Base-by-base conservation (phyloP, 2,329 filamentous ascomycete genomes). In the Fonsecaea nubica region DNA sequence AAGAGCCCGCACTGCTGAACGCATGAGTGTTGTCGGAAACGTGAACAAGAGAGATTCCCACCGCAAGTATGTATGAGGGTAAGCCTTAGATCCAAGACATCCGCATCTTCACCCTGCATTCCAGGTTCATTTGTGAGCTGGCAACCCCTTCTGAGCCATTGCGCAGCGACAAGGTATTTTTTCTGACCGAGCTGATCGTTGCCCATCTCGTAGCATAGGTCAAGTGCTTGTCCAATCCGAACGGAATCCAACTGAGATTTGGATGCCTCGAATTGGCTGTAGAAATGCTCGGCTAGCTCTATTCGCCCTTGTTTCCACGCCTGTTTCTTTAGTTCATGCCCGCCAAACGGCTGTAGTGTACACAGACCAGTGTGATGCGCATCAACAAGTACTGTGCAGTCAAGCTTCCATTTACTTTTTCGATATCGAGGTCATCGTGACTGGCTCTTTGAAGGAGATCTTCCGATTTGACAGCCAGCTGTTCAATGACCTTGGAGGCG, bases 271-370 rank as follows among this genome's bases (percentile, higher is more conserved):
- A 87, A 78, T 72, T 91, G 91, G 40, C 77, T 78, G 76, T 90
- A 93, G 82, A 95, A 87, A 76, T 92, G 87, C 62, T 96, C 92
- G 33, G 92, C 91, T 56, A 93, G 85, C 64, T 94, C 90, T 13
- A 90, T 81, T 48, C 89, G 86, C 48, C 86, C 83, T 74, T 93
- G 89, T 72, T 88, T 87, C 88, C 90, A 96, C 35, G 89, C 86
- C 92, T 94, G n/a, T 21, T 32, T 69, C 48, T 61, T 70, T 58
- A 35, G 63, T 25, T 7, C 1, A 33, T 30, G 32, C 38, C 53
- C 8, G 30, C 3, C 33, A 4, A 18, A 45, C 48, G 32, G 25
- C 12, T 25, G 35, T 3, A 5, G 38, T 58, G 59, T 18, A 71
- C 83, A 76, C 83, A 76, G 78, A 92, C 92, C 77, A 95, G 76